Base-by-base conservation (phyloP, 2,329 filamentous ascomycete species). In the Aspergillus terreus region DNA sequence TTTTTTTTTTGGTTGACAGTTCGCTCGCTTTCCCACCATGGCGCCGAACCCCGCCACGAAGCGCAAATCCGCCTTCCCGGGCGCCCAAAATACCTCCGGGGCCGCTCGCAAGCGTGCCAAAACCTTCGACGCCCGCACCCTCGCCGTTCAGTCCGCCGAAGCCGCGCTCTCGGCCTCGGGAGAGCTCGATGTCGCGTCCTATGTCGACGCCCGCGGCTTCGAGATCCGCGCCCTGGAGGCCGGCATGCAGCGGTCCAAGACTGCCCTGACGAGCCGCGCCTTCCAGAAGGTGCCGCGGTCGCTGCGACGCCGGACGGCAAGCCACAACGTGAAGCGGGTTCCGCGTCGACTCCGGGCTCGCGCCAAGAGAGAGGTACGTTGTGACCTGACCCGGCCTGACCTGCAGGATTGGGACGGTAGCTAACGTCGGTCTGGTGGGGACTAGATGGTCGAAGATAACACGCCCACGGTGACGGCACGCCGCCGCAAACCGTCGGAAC, bases 261-360 rank as follows among this genome's bases (percentile, higher is more conserved):
- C 77, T 57, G 76, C 73, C 1, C 63, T 83, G 54, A 77, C 82
- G 41, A 85, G 83, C 51, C 82, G 92, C 47, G 92, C 92, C 12
- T 97, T 97, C 65, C 94, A 99, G 70, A 83, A 90, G 60, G 88
- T 99, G 4, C 94, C 94, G 1, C 83, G 90, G 59, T 85, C 86
- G 46, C 75, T 99, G 80, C 80, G 94, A 58, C 80, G 94, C 58
- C 81, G 94, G 61, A 96, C 92, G 0, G 94, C 92, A 17, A 96
- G 91, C 69, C 94, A 99, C 73, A 96, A 99, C 79, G 88, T 88
- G 33, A 95, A 92, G 73, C 83, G 87, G 56, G 86, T 99, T 14
- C 94, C 94, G 2, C 87, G 86, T 65, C 78, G 90, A 56, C 73
- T 97, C 64, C 82, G 87, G 50, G 74, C 74, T 36, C 81, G 87